phyloP scores from a whole-genome alignment of 2,329 filamentous ascomycete species.

The Claviceps africana region DNA sequence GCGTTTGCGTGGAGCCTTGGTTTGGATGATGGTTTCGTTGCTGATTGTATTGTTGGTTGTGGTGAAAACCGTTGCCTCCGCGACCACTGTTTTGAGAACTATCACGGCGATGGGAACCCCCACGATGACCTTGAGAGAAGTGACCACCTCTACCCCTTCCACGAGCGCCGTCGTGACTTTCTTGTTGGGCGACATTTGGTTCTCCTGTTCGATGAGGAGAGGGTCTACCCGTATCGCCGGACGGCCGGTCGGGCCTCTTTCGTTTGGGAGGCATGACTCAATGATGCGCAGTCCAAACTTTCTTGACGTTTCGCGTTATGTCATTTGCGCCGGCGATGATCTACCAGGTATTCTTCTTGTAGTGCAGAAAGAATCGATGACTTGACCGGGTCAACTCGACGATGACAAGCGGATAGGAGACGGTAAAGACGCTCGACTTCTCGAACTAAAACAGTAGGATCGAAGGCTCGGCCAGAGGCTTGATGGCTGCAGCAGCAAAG shows the following conservation, averaged over 20 bases:
- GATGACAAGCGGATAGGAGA: background rate
- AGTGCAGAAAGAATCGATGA: background rate
- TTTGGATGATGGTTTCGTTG: slow-evolving; percentile 8
- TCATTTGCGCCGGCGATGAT: slow-evolving; percentile 18
- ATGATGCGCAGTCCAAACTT: slow-evolving; percentile 8
- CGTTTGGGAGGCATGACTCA: slow-evolving; percentile 43
- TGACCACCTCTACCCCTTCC: slow-evolving; percentile 30
- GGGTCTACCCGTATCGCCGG: slow-evolving; percentile 37
- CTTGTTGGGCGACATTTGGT: slow-evolving; percentile 41
- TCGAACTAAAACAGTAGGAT: too few relatives aligned
- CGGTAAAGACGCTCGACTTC: background rate
- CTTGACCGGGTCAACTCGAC: background rate
- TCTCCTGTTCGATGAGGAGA: slow-evolving; percentile 50
- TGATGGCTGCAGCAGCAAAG: background rate
- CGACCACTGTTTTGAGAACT: slow-evolving; percentile 27
- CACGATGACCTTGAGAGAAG: slow-evolving; percentile 25
- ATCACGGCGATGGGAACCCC: slow-evolving; percentile 37
- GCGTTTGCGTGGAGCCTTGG: slow-evolving; percentile 10
- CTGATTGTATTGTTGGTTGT: slow-evolving; percentile 9
- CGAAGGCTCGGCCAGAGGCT: background rate
- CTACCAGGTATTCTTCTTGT: background rate
- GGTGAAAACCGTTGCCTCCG: slow-evolving; percentile 11
- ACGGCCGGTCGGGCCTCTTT: slow-evolving; percentile 40
- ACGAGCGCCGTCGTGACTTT: slow-evolving; percentile 37
- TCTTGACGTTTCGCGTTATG: slow-evolving; percentile 13